phyloP scores from a whole-genome alignment of 2,329 filamentous ascomycete genomes.

The Clathrospora elynae region DNA sequence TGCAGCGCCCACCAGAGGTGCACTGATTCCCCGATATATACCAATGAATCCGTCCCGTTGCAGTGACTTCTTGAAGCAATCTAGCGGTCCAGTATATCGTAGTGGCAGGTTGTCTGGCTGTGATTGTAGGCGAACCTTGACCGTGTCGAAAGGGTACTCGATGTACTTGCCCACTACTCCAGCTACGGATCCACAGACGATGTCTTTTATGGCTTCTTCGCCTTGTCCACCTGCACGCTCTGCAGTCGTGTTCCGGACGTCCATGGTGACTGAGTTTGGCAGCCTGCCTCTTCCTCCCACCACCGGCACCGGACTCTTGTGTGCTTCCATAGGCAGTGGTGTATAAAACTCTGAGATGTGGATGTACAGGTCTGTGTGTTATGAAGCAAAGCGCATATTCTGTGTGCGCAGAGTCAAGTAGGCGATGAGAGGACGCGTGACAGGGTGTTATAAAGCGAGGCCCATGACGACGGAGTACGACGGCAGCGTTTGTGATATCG shows the following conservation, averaged over 20 bases:
- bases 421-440: slow-evolving; percentile 38
- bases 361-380: slow-evolving; percentile 16
- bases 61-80: slow-evolving; percentile 90
- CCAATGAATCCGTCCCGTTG: slow-evolving; percentile 77
- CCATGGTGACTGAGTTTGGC: slow-evolving; percentile 23
- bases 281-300: slow-evolving; percentile 38
- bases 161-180: slow-evolving; percentile 93
- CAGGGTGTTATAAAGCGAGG: slow-evolving; percentile 27
- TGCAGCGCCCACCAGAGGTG: slow-evolving; percentile 87
- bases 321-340: slow-evolving; percentile 35
- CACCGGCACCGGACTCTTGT: slow-evolving; percentile 38
- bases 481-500: slow-evolving; percentile 13
- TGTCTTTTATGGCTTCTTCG: slow-evolving; percentile 78
- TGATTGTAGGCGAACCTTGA: slow-evolving; percentile 97
- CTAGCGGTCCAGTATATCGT: slow-evolving; percentile 82
- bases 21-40: slow-evolving; percentile 90
- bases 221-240: slow-evolving; percentile 50
- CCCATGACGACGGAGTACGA: slow-evolving; percentile 21
- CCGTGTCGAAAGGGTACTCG: slow-evolving; percentile 97
- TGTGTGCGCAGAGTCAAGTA: slow-evolving; percentile 30
- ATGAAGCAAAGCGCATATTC: slow-evolving; percentile 30
- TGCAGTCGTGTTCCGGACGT: slow-evolving; percentile 17
- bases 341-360: slow-evolving; percentile 8
- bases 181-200: slow-evolving; percentile 87
- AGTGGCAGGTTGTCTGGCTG: slow-evolving; percentile 84